Evolutionary conservation across 495 filamentous ascomycete genomes (phyloP).

Genomic region (Neurospora sp.): DNA sequence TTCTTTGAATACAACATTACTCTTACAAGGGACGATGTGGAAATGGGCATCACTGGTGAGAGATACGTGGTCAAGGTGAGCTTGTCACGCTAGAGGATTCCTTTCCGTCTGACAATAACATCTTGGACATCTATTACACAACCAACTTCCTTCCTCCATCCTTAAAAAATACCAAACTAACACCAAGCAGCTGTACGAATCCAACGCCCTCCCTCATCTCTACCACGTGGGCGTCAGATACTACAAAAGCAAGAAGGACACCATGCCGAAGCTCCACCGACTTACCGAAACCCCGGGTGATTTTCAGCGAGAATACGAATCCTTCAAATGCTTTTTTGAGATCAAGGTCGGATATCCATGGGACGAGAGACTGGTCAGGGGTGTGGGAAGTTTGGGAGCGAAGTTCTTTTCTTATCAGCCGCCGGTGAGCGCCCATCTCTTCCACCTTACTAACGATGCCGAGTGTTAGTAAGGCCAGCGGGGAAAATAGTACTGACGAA

Average conservation of each 20-base stretch:
- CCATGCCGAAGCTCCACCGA: slow-evolving; percentile 14
- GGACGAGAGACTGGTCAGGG: slow-evolving; percentile 35
- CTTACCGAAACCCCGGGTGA: slow-evolving; percentile 12
- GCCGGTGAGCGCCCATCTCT: slow-evolving; percentile 23
- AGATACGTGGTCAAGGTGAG: slow-evolving; percentile 27
- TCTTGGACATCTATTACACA: neutral
- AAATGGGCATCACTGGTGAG: slow-evolving; percentile 16
- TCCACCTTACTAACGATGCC: too few species aligned
- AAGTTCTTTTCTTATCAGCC: slow-evolving; percentile 23
- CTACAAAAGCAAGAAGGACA: slow-evolving; percentile 21
- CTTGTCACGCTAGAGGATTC: neutral
- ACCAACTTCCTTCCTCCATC: neutral
- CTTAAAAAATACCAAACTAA: neutral
- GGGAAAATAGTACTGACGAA: neutral
- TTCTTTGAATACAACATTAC: slow-evolving; percentile 27
- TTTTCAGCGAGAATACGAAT: slow-evolving; percentile 26
- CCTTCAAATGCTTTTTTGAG: slow-evolving; percentile 48
- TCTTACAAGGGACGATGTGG: slow-evolving; percentile 18
- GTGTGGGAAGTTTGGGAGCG: neutral
- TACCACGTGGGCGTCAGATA: slow-evolving; percentile 33
- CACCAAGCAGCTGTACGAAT: slow-evolving; percentile 34
- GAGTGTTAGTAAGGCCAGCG: too few species aligned
- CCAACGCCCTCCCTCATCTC: slow-evolving; percentile 30
- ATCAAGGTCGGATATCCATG: slow-evolving; percentile 45
- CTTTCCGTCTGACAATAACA: neutral